Base-by-base conservation (phyloP, 495 filamentous ascomycete genomes). In the Podospora australis region DNA sequence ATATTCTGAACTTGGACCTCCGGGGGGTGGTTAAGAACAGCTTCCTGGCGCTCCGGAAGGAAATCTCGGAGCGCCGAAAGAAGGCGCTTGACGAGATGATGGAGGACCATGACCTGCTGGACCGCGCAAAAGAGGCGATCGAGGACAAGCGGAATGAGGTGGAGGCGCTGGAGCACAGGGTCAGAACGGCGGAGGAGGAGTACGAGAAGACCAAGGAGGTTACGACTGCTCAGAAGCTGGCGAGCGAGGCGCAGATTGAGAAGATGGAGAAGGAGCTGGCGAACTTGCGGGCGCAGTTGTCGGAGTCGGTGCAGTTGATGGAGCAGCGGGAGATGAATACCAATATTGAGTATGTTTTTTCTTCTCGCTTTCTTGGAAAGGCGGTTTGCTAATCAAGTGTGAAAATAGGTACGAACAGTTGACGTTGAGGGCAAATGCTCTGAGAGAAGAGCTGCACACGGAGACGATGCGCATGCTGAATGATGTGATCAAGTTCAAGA, bases 401-500 rank as follows among this genome's bases (percentile, higher is more conserved):
- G 17, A 21, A 21, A 9, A 14, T 35, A 89, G 86, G 57, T 95
- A 91, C 59, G 91, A 96, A 62, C 91, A 95, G 60, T 68, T 97
- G 8, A 90, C 82, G 6, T 78, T 95, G 21, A 81, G 80, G 19
- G 88, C 88, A 14, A 88, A 89, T 58, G 70, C 87, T 2, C 76
- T 96, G 22, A 82, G 92, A 25, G 92, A 98, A 67, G 90, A 95
- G 61, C 72, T 98, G 13, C 92, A 98, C 60, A 94, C 90, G 10
- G 92, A 95, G 64, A 87, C 95, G 49, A 94, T 95, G 71, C 86
- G 83, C 53, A 91, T 96, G 81, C 69, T 98, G 54, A 94, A 96
- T 69, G 90, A 96, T 59, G 83, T 97, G 62, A 95, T 96, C 72
- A 89, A 89, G 55, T 98, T 98, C 82, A 98, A 98, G 71, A 83